phyloP scores from a whole-genome alignment of 805 yeast species.

The Yamadazyma tumulicola region DNA sequence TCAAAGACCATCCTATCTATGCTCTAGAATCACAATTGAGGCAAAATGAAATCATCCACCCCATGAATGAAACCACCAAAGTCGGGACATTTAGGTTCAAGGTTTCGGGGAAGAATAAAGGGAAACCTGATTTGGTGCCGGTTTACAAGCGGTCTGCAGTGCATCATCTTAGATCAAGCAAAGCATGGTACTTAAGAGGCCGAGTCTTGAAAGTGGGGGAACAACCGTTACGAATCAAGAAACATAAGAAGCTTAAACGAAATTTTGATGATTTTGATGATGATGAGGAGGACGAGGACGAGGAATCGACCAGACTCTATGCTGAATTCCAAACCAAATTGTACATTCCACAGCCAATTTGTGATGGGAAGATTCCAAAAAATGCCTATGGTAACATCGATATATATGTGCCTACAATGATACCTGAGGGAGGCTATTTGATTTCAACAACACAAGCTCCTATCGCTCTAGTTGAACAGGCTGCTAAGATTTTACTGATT shows the following conservation, averaged over 20 bases:
- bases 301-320: slow-evolving; percentile 58
- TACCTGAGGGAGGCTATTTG: slow-evolving; percentile 75
- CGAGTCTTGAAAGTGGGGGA: slow-evolving; percentile 68
- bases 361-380: slow-evolving; percentile 65
- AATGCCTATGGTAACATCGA: slow-evolving; percentile 85
- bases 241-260: slow-evolving; percentile 22
- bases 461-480: slow-evolving; percentile 54
- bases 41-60: slow-evolving; percentile 67
- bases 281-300: slow-evolving; percentile 46
- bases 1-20: slow-evolving; percentile 82
- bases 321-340: slow-evolving; percentile 74
- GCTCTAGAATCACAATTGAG: slow-evolving; percentile 74
- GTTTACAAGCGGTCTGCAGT: slow-evolving; percentile 72
- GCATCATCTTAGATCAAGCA: slow-evolving; percentile 61
- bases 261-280: slow-evolving; percentile 9
- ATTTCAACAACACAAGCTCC: slow-evolving; percentile 31
- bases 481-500: slow-evolving; percentile 66
- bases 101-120: slow-evolving; percentile 27
- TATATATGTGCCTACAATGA: slow-evolving; percentile 71
- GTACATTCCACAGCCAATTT: slow-evolving; percentile 63
- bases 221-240: slow-evolving; percentile 51
- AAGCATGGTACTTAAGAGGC: slow-evolving; percentile 85
- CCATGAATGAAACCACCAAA: slow-evolving; percentile 47
- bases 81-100: slow-evolving; percentile 69
- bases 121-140: slow-evolving; percentile 35